Evolutionary conservation across 306 rosid genomes (phyloP).

Genomic region (Fragaria vesca): DNA sequence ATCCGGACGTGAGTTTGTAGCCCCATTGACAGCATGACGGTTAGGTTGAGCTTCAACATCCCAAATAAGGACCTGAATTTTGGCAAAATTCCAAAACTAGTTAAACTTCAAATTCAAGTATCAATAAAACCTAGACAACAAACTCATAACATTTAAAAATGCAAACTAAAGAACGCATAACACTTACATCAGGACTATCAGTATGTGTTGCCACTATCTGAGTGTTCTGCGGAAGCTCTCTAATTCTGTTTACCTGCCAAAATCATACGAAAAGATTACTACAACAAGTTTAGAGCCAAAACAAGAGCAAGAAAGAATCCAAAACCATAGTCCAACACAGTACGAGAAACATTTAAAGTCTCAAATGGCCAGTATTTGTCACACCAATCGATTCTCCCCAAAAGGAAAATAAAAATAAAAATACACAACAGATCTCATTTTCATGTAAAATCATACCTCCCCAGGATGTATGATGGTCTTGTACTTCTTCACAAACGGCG

Average conservation of each 20-base stretch:
- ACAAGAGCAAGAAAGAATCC: not conserved
- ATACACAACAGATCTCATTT: not conserved
- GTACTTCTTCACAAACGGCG: constrained; percentile 98
- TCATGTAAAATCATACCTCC: constrained; percentile 55
- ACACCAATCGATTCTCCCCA: not conserved
- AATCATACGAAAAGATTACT: not conserved
- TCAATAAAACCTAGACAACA: constrained; percentile 22
- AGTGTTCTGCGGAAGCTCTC: constrained; percentile 92
- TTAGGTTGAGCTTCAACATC: constrained; percentile 96
- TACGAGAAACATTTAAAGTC: not conserved
- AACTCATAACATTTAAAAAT: not conserved
- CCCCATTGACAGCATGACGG: constrained; percentile 97
- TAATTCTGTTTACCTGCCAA: constrained; percentile 87
- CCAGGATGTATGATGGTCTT: constrained; percentile 99
- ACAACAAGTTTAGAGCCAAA: not conserved
- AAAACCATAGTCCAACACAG: not conserved
- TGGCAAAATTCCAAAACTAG: not conserved
- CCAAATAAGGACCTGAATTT: constrained; percentile 88
- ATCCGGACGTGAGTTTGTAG: constrained; percentile 94
- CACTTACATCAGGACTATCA: constrained; percentile 91
- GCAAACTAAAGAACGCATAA: constrained; percentile 1
- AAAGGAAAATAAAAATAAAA: not conserved
- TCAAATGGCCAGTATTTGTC: not conserved
- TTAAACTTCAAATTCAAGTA: not conserved
- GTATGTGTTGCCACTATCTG: constrained; percentile 98